phyloP scores from a whole-genome alignment of 768 basidiomycete genomes.

The Lactarius evosmus region DNA sequence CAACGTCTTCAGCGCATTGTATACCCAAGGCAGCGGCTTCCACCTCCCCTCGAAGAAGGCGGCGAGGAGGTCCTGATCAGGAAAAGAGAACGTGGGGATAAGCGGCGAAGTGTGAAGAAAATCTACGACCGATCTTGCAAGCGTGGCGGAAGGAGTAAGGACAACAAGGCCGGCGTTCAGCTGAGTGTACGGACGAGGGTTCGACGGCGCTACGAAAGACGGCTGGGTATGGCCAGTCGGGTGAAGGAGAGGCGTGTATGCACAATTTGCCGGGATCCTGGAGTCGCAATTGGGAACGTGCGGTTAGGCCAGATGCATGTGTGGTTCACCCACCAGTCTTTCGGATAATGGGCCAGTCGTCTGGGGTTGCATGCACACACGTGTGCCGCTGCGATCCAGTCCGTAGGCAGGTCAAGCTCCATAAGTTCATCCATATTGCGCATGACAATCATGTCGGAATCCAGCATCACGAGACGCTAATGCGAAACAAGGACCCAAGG shows the following conservation, averaged over 20 bases:
- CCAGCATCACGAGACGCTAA: slow-evolving; percentile 76
- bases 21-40: slow-evolving; percentile 79
- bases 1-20: slow-evolving; percentile 92
- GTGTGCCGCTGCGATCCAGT: slow-evolving; percentile 84
- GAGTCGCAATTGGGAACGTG: not conserved
- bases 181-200: slow-evolving; percentile 73
- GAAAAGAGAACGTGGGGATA: slow-evolving; percentile 61
- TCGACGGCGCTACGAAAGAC: slow-evolving; percentile 38
- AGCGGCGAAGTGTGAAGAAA: slow-evolving; percentile 57
- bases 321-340: slow-evolving; percentile 63
- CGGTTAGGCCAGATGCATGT: slow-evolving; percentile 21
- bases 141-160: slow-evolving; percentile 63
- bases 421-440: slow-evolving; percentile 80
- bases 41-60: slow-evolving; percentile 75
- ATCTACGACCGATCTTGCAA: slow-evolving; percentile 51
- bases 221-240: slow-evolving; percentile 49
- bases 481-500: slow-evolving; percentile 20
- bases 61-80: slow-evolving; percentile 91
- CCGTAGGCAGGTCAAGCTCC: slow-evolving; percentile 49
- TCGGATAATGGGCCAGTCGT: slow-evolving; percentile 79
- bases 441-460: slow-evolving; percentile 84
- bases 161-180: slow-evolving; percentile 92
- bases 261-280: slow-evolving; percentile 93
- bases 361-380: slow-evolving; percentile 95
- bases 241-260: slow-evolving; percentile 55